Evolutionary conservation across 208 protist genomes (phyloP).

Genomic region (Leishmania aethiopica): DNA sequence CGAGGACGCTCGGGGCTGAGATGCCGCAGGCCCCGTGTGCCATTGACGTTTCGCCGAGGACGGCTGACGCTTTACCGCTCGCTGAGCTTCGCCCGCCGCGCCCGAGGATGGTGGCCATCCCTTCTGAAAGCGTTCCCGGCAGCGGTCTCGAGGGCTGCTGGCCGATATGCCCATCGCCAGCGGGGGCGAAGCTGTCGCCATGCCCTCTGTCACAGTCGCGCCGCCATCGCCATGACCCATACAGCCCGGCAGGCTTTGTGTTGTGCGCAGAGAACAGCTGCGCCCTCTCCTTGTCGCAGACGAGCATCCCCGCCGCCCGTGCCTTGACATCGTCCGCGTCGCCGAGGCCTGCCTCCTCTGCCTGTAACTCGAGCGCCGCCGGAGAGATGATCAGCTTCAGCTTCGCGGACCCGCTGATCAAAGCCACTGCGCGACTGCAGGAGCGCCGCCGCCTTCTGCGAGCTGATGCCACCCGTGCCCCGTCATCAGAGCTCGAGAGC

Average conservation of each 20-base stretch:
- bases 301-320: neutral
- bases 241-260: conserved; percentile 25
- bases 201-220: conserved; percentile 7
- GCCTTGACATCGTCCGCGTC: conserved; percentile 2
- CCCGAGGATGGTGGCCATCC: neutral
- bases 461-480: neutral
- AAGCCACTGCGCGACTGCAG: conserved; percentile 17
- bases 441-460: conserved; percentile 22
- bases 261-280: conserved; percentile 24
- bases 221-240: conserved; percentile 32
- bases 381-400: conserved; percentile 9
- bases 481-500: conserved; percentile 6
- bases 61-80: neutral
- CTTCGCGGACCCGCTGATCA: conserved; percentile 32
- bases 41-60: conserved; percentile 2
- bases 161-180: neutral
- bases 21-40: conserved; percentile 18
- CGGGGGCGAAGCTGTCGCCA: neutral
- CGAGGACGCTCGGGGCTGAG: conserved; percentile 7
- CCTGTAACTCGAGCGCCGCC: conserved; percentile 1
- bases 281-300: conserved; percentile 18
- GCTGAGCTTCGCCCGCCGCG: neutral
- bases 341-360: conserved; percentile 4
- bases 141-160: neutral
- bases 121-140: conserved; percentile 1